A percentile compares a stretch with the other conserved stretches of the same genome.
Evolutionary conservation across 768 basidiomycete genomes (phyloP).

Genomic region (Rhizopogon vinicolor): DNA sequence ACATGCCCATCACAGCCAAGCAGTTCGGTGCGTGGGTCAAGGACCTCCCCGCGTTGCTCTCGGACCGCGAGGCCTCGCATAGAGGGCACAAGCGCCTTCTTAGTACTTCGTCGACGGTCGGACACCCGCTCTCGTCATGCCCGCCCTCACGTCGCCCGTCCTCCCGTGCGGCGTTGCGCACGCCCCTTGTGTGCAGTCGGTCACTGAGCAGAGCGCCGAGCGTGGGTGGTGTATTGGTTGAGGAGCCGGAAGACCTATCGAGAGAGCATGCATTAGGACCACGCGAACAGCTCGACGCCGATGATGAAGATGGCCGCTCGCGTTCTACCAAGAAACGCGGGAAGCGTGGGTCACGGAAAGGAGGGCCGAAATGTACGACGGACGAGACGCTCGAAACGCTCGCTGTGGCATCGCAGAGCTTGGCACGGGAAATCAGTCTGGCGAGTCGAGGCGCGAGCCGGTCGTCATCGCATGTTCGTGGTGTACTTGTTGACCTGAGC

Average conservation of each 20-base stretch:
- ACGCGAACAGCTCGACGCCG: constrained; percentile 13
- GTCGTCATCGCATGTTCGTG: constrained; percentile 34
- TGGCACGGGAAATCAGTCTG: constrained; percentile 80
- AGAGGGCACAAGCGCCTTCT: constrained; percentile 49
- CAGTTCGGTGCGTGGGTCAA: constrained; percentile 87
- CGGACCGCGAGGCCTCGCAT: constrained; percentile 30
- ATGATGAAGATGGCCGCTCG: constrained; percentile 33
- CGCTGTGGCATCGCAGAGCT: constrained; percentile 73
- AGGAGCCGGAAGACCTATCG: constrained; percentile 32
- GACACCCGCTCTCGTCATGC: constrained; percentile 58
- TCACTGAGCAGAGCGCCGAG: constrained; percentile 63
- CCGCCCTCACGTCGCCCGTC: constrained; percentile 69
- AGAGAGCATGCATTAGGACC: constrained; percentile 24
- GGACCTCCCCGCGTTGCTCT: constrained; percentile 72
- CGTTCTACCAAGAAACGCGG: constrained; percentile 73
- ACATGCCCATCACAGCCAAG: constrained; percentile 53
- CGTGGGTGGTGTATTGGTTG: constrained; percentile 42
- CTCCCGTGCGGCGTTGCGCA: constrained; percentile 57
- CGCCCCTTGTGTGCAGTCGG: constrained; percentile 49
- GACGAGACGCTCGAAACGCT: constrained; percentile 66
- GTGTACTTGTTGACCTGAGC: constrained; percentile 19
- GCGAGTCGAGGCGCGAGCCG: constrained; percentile 35
- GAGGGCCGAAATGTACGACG: constrained; percentile 47
- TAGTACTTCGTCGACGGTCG: constrained; percentile 55
- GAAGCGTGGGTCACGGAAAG: constrained; percentile 83